phyloP scores from a whole-genome alignment of 306 rosid species.

The Argentina anserina region DNA sequence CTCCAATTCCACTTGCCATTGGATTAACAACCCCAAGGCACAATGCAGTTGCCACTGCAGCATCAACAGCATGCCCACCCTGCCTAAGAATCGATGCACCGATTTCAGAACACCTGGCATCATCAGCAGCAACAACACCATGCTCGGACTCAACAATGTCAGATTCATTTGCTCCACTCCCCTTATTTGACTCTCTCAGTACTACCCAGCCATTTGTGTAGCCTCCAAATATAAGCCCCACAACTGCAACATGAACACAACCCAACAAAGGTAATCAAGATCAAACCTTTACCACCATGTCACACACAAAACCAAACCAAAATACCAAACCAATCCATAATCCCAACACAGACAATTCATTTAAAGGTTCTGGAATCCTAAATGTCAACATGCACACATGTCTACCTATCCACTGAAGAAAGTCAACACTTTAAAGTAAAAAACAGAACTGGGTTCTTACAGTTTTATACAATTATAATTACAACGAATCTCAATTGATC shows the following conservation, averaged over 20 bases:
- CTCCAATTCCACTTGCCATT: slow-evolving; percentile 88
- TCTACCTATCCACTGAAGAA: not conserved
- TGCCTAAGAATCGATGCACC: slow-evolving; percentile 67
- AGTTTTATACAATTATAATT: too few species aligned
- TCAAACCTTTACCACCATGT: not conserved
- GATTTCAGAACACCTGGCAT: slow-evolving; percentile 69
- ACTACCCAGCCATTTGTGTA: slow-evolving; percentile 27
- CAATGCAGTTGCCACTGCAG: slow-evolving; percentile 83
- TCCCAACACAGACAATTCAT: not conserved
- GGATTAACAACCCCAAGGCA: slow-evolving; percentile 75
- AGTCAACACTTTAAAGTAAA: not conserved
- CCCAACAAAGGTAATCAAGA: not conserved
- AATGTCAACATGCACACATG: not conserved
- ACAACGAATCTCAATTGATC: not conserved
- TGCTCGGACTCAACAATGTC: slow-evolving; percentile 55
- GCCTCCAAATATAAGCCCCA: slow-evolving; percentile 38
- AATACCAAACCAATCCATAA: not conserved
- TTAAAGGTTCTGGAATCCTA: not conserved
- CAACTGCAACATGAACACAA: slow-evolving; percentile 30
- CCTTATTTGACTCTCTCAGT: slow-evolving; percentile 13
- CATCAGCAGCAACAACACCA: slow-evolving; percentile 94
- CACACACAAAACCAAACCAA: not conserved
- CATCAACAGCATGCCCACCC: slow-evolving; percentile 96
- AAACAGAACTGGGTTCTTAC: not conserved
- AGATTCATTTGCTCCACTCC: slow-evolving; percentile 9